Percentiles rank a stretch among this genome's conserved stretches.
These are phyloP conservation scores for Paraconiothyrium sp. DNA, from an alignment of 2,329 filamentous ascomycete species.

Conservation along the genomic window DNA sequence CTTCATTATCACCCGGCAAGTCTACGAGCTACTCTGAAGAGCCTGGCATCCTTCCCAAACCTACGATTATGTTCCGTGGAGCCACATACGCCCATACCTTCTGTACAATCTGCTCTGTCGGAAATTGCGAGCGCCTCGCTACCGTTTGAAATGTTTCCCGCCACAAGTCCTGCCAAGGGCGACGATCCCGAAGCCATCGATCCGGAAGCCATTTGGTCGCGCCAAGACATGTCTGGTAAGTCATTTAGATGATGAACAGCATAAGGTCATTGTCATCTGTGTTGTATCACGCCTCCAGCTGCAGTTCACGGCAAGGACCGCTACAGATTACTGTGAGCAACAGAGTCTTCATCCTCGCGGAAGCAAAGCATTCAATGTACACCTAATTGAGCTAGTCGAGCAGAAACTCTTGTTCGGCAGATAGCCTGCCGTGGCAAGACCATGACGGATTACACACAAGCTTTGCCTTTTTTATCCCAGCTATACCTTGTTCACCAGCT, in stretches of 20 bases:
- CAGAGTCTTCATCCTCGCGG: too few species aligned
- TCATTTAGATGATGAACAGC: neutral
- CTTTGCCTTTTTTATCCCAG: neutral
- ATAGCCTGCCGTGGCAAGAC: too few species aligned
- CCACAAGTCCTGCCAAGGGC: too few species aligned
- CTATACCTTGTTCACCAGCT: neutral
- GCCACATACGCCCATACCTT: conserved; percentile 3
- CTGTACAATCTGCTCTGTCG: neutral
- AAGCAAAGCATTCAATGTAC: too few species aligned
- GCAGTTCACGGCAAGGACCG: neutral
- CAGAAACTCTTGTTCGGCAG: too few species aligned
- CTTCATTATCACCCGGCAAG: conserved; percentile 22
- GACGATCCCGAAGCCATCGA: neutral
- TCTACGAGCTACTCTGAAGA: conserved; percentile 16
- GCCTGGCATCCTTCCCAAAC: conserved; percentile 25
- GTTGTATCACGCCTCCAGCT: too few species aligned
- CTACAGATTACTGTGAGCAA: neutral
- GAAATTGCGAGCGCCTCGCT: neutral
- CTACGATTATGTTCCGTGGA: conserved; percentile 28
- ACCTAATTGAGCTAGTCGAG: too few species aligned
- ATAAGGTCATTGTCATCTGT: neutral
- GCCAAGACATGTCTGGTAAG: neutral
- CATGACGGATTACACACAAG: neutral
- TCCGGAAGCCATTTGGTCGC: conserved; percentile 1
- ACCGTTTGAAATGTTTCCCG: neutral